Evolutionary conservation across 208 protist species (phyloP), one percentile per base, ranked within the genome.

Genomic region (Acanthamoeba divionensis): DNA sequence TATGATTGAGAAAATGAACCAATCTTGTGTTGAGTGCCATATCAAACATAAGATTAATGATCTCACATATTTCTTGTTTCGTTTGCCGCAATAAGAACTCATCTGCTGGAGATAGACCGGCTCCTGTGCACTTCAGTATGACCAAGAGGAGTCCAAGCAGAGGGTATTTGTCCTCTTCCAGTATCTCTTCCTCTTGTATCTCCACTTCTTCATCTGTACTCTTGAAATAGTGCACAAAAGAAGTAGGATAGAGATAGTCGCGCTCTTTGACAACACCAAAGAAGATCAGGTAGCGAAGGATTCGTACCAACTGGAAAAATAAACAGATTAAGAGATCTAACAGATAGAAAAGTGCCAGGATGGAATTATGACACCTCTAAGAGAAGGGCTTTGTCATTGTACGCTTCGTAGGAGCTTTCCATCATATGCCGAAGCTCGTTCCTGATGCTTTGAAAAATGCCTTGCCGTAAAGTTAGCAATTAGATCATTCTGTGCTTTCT

Each of bases 11-110:
- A 8, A 82, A 52, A 45, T 82, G 48, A 18, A 82, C 21, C 1
- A 87, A 36, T 18, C 55, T 36, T 45, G 79, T 87, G 55, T 87
- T 87, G 79, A 41, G 15, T 3, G 79, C 79, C 15, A 87, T 41
- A 41, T 87, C 79, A 21, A 67, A 87, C 79, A 87, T 87, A 24
- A 87, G 79, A 31, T 87, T 41, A 10, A 87, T 6, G 15, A 87
- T 87, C 13, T 63, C 41, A 45, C 48, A 67, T 10, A 87, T 67
- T 45, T 87, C 79, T 36, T 41, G 41, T 29, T 87, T 87, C 7
- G 79, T 87, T 60, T 60, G 18, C 52, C n/a, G 52, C 52, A 60
- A 60, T n/a, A 60, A 60, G n/a, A n/a, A n/a, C n/a, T n/a, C n/a
- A n/a, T n/a, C n/a, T n/a, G n/a, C n/a, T n/a, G n/a, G n/a, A n/a